Base-by-base conservation (phyloP, 2,329 filamentous ascomycete species). In the Penicillium brevicompactum region DNA sequence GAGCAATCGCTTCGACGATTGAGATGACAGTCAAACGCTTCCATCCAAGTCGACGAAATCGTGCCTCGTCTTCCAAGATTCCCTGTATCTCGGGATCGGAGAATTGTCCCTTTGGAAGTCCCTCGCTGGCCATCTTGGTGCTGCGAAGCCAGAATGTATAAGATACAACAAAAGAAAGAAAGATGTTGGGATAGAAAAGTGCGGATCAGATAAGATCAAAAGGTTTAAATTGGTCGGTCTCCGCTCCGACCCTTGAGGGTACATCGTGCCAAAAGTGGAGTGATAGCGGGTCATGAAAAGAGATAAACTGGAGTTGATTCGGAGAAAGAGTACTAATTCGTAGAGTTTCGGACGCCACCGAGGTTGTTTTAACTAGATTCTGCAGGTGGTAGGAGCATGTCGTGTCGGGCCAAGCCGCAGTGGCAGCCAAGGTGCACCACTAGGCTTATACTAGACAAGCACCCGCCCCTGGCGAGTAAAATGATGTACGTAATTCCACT, bases 161-260 rank as follows among this genome's bases (percentile, higher is more conserved):
- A 30, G 21, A 18, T 4, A 27, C 5, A 43, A 18, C 24, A 2
- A 27, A 2, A 18, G n/a, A n/a, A 37, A 37, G 16, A n/a, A 13
- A 37, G n/a, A 34, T 4, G 32, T 37, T n/a, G 34, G 6, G 11
- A n/a, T n/a, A 7, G 24, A 30, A 21, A 38, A 49, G 32, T 22
- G n/a, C 38, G 37, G 45, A 53, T 53, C 51, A 53, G 51, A 53
- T 53, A 53, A 53, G 51, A 53, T 53, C 51, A 53, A 37, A 49
- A 30, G 32, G 22, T 14, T 32, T 9, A 48, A 42, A 42, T 22
- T 14, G 6, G 16, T 34, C 43, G 24, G 24, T 27, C 24, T 27
- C 24, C 24, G 24, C 24, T 27, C 24, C 24, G 24, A 27, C 24
- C 24, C 24, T 27, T 8, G 24, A 46, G 41, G 31, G 37, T 41